A percentile compares a stretch with the other conserved stretches of the same genome.
These are phyloP conservation scores for Vitis amurensis DNA, from an alignment of 164 flowering plant genomes.

Conservation along the genomic window DNA sequence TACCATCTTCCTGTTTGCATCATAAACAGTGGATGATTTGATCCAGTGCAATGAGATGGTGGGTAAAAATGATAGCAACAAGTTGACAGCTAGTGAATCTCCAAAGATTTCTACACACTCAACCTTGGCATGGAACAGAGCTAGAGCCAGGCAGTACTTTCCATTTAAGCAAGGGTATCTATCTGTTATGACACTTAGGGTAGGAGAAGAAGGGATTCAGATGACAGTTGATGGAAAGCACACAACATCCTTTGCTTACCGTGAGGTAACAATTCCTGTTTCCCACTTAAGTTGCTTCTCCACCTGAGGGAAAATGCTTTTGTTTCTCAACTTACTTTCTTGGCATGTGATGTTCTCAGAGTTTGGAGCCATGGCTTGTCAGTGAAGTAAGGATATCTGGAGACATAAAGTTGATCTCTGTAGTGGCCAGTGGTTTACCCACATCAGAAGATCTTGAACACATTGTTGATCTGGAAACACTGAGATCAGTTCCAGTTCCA, in stretches of 20 bases:
- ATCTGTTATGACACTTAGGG: constrained; percentile 86
- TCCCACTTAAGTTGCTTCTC: background rate
- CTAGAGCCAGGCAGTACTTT: constrained; percentile 55
- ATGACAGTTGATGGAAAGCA: constrained; percentile 99
- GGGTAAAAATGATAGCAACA: constrained; percentile 52
- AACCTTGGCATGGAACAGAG: constrained; percentile 35
- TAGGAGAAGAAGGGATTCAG: constrained; percentile 91
- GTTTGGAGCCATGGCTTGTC: constrained; percentile 97
- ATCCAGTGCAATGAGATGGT: constrained; percentile 76
- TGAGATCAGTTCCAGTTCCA: constrained; percentile 64
- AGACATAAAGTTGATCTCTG: constrained; percentile 75
- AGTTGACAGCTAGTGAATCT: constrained; percentile 18
- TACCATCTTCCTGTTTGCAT: constrained; percentile 6
- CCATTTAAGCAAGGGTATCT: constrained; percentile 86
- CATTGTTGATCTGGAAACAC: constrained; percentile 66
- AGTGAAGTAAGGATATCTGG: constrained; percentile 88
- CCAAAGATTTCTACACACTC: constrained; percentile 36
- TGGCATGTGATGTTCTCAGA: constrained; percentile 41
- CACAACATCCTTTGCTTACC: constrained; percentile 84
- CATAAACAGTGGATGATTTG: constrained; percentile 76
- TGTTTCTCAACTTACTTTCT: constrained; percentile 3
- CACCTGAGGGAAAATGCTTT: background rate
- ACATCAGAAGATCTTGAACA: constrained; percentile 91
- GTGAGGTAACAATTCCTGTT: constrained; percentile 55
- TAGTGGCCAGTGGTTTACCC: constrained; percentile 90